A percentile compares a stretch with the other conserved stretches of the same genome.
Evolutionary conservation across 2,329 filamentous ascomycete species (phyloP).

Genomic region (Colletotrichum noveboracense): DNA sequence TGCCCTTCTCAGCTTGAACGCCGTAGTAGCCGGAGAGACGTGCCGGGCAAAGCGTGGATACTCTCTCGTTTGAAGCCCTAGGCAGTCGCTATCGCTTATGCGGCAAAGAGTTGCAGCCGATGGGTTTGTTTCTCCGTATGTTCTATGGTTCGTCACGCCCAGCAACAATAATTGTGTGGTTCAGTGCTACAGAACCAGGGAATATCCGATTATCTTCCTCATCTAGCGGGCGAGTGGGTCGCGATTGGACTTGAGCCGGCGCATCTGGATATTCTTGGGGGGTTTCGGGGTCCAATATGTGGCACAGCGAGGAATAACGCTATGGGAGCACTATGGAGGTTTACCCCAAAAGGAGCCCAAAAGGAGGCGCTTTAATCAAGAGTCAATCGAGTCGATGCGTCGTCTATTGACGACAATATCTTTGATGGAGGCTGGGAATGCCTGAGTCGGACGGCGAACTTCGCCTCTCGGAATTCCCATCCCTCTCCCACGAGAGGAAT

Average conservation of each 20-base stretch:
- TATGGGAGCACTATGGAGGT: not conserved
- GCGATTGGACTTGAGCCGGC: not conserved
- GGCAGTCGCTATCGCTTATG: not conserved
- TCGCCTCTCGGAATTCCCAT: not conserved
- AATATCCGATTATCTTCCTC: not conserved
- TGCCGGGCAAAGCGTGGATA: not conserved
- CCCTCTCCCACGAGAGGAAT: not conserved
- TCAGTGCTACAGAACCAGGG: not conserved
- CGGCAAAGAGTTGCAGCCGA: not conserved
- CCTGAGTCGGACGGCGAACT: not conserved
- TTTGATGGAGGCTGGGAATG: not conserved
- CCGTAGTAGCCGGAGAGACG: not conserved
- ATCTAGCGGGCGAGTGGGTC: not conserved
- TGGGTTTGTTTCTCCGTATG: not conserved
- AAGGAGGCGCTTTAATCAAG: not conserved
- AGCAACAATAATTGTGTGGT: not conserved
- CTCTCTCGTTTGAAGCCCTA: not conserved
- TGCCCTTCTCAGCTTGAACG: not conserved
- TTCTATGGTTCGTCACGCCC: not conserved
- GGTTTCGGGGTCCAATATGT: constrained; percentile 15
- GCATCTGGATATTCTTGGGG: not conserved
- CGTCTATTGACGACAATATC: not conserved
- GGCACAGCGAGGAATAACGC: constrained; percentile 5
- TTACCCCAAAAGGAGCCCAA: not conserved
- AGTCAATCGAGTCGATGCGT: not conserved